A percentile compares a stretch with the other conserved stretches of the same genome.
Conservation (phyloP, 768 basidiomycete genomes). For the Termitomyces sp. region DNA sequence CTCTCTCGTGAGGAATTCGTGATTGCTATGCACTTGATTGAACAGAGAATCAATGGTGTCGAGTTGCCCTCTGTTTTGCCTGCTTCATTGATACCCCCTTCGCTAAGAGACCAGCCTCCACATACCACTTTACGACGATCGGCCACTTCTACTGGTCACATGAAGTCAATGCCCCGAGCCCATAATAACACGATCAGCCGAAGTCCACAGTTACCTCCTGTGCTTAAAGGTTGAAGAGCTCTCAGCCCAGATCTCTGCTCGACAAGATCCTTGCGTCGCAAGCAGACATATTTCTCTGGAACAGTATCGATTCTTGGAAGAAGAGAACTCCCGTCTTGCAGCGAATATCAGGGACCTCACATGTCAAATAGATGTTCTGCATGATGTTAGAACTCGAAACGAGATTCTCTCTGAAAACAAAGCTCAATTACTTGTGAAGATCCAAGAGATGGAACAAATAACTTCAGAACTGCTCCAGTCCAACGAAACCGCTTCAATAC, state of each 20-base stretch:
- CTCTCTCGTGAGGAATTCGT: conserved; percentile 34
- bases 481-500: conserved; percentile 16
- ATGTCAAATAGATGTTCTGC: conserved; percentile 11
- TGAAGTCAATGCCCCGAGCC: neutral
- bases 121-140: conserved; percentile 4
- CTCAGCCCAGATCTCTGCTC: conserved; percentile 7
- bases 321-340: conserved; percentile 6
- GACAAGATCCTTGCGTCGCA: conserved; percentile 21
- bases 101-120: conserved; percentile 11
- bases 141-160: neutral
- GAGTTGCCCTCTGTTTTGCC: conserved; percentile 28
- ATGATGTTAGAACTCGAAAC: conserved; percentile 14
- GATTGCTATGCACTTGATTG: conserved; percentile 31
- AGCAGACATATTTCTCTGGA: conserved; percentile 10
- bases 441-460: conserved; percentile 24
- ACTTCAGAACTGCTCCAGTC: conserved; percentile 25
- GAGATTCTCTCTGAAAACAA: conserved; percentile 26
- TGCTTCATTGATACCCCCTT: conserved; percentile 26
- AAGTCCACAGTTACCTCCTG: conserved; percentile 10
- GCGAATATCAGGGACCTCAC: conserved; percentile 7
- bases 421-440: conserved; percentile 18
- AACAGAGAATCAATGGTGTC: conserved; percentile 25
- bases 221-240: conserved; percentile 8
- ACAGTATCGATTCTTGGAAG: conserved; percentile 3
- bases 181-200: neutral